These are phyloP conservation scores for Byssochlamys sp. DNA, from an alignment of 2,329 filamentous ascomycete genomes.

Conservation along the genomic window DNA sequence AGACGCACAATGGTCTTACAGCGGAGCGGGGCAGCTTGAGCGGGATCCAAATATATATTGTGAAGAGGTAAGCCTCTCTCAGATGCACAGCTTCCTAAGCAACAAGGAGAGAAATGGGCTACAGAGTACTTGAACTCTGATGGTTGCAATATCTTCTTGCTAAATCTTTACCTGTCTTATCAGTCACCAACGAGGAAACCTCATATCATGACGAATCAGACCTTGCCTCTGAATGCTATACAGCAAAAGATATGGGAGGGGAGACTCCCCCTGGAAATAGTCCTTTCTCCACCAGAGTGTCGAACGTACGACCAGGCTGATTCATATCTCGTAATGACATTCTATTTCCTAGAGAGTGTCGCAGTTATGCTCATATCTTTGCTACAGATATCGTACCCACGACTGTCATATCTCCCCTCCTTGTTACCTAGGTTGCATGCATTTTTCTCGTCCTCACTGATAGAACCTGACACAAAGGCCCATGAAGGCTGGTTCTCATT, in stretches of 20 bases:
- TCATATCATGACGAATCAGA: conserved; percentile 1
- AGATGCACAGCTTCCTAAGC: not conserved
- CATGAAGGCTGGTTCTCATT: conserved; percentile 56
- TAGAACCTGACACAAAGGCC: conserved; percentile 44
- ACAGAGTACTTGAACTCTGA: too few species aligned
- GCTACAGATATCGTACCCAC: conserved; percentile 49
- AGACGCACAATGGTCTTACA: not conserved
- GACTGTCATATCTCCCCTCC: conserved; percentile 60
- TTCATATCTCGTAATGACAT: conserved; percentile 46
- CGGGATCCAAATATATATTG: not conserved
- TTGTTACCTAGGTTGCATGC: conserved; percentile 52
- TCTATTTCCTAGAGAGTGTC: not conserved
- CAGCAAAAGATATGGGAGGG: conserved; percentile 49
- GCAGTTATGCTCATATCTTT: not conserved
- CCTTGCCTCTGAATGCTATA: conserved; percentile 20
- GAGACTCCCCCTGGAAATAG: conserved; percentile 51
- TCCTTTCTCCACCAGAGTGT: conserved; percentile 50
- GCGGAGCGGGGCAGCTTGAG: not conserved
- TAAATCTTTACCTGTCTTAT: not conserved
- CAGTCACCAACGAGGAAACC: not conserved
- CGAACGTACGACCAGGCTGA: conserved; percentile 51
- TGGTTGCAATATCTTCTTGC: not conserved
- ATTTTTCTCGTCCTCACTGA: conserved; percentile 53
- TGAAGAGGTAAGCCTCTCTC: not conserved
- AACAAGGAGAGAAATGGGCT: not conserved